Base-by-base conservation (phyloP, 768 basidiomycete genomes). In the Russula sp. region DNA sequence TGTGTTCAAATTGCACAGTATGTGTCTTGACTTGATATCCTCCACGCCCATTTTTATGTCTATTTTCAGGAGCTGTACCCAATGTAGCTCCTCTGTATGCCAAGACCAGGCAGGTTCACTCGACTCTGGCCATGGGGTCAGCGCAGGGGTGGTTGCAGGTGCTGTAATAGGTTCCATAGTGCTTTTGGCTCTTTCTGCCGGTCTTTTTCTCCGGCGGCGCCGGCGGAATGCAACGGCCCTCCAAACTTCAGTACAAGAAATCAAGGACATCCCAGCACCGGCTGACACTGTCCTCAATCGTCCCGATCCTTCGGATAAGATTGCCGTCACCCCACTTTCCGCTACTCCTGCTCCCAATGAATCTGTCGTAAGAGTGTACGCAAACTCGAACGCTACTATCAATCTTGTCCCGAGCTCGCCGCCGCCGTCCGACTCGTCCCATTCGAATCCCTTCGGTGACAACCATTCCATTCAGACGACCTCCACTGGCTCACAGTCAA, bases 261-360 rank as follows among this genome's bases (percentile, higher is more conserved):
- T 52, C 44, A 73, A 73, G 61, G 90, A 92, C 70, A 74, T 83
- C 22, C 90, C 89, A 42, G 90, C 89, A 2, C 76, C 87, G 24
- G 90, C 91, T 22, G 87, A 83, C 69, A 83, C 85, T 11, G 91
- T 92, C 38, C 85, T 92, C 64, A 89, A 85, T 73, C 80, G 90
- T 48, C 89, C 90, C n/a, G 88, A 92, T 74, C 90, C 90, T 34
- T 86, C 76, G 58, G 89, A 89, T 76, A 90, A 89, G 72, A 73
- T 79, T 8, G 63, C 71, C 8, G 70, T 42, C 40, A 5, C 69
- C 34, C 71, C 75, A 11, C 6, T 74, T 20, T 64, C 74, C 9
- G 63, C 76, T 7, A 16, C 34, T n/a, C 6, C 74, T 22, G 67
- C 73, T 14, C 66, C 76, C 5, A 20, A 34, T 8, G 56, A 63